Percentiles rank a stretch among this genome's conserved stretches.
phyloP scores from a whole-genome alignment of 2,329 filamentous ascomycete species.

The Venturia nashicola region DNA sequence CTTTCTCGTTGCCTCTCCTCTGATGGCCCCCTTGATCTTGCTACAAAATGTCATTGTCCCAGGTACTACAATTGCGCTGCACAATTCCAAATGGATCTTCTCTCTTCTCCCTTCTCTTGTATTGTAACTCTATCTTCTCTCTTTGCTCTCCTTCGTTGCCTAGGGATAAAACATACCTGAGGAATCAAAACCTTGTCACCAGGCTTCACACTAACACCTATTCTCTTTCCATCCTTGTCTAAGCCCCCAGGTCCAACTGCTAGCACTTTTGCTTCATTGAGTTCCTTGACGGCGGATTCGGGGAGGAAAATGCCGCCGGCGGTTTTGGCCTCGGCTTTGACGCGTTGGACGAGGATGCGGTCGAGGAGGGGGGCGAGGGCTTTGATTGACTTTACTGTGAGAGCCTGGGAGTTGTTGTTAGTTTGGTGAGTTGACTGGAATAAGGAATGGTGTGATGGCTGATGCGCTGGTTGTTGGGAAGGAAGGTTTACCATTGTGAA shows the following conservation, averaged over 20 bases:
- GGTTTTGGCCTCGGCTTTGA: slow-evolving; percentile 96
- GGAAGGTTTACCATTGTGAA: not conserved
- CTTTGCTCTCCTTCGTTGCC: not conserved
- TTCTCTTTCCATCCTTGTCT: slow-evolving; percentile 79
- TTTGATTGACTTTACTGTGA: slow-evolving; percentile 85
- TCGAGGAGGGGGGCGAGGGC: slow-evolving; percentile 90
- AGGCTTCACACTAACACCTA: slow-evolving; percentile 67
- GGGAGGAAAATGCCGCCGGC: slow-evolving; percentile 95
- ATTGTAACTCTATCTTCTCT: not conserved
- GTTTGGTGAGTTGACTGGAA: not conserved
- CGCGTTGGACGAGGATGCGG: slow-evolving; percentile 93
- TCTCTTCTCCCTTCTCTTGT: too few species aligned
- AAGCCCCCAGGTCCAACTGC: slow-evolving; percentile 84
- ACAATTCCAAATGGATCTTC: too few species aligned
- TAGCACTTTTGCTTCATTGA: slow-evolving; percentile 94
- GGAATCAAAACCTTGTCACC: slow-evolving; percentile 95
- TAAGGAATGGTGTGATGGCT: not conserved
- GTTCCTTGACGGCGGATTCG: slow-evolving; percentile 91
- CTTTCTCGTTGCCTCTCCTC: too few species aligned
- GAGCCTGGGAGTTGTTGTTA: slow-evolving; percentile 11
- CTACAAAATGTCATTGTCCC: not conserved
- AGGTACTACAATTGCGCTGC: not conserved
- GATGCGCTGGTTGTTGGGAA: not conserved
- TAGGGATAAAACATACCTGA: slow-evolving; percentile 48
- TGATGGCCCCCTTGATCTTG: not conserved